Evolutionary conservation across 805 yeast genomes (phyloP), one percentile per base, ranked within the genome.

Genomic region (Saccharomycopsis malanga): DNA sequence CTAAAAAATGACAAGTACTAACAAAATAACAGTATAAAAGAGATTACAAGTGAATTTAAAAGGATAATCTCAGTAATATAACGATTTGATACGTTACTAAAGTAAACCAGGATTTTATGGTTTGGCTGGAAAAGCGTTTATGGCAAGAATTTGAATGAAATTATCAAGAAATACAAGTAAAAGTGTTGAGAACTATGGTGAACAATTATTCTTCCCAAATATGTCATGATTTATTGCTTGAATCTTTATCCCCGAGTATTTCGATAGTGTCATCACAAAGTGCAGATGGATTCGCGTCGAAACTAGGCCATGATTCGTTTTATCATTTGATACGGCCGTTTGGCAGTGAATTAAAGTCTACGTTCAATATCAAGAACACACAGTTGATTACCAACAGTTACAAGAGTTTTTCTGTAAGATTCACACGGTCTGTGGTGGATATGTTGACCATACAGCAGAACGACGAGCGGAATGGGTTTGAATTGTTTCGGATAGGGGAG

Each of bases 311-410:
- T 22, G 45, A 48, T 22, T 36, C 45, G 24, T 48, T 45, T 21
- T 44, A 44, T 17, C 48, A 44, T 4, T 39, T 44, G 37, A 44
- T 44, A 17, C 35, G 48, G 9, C 48, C 43, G 17, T 44, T 36
- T 24, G 48, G 48, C 17, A 10, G 7, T 7, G 18, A 9, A n/a
- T n/a, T 32, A n/a, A 32, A 6, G 6, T 32, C 36, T 12, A n/a
- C 32, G 12, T 48, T 45, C 44, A 50, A 42, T 34, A 45, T 52
- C 24, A 52, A 49, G 34, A 52, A 49, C 34, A 52, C 48, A 4
- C 50, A 50, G 14, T 35, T 49, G 23, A 46, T 52, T 6, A 49
- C 55, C 15, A 40, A 21, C 20, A 49, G 14, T n/a, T 41, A 46
- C 32, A 45, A 27, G n/a, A 14, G 23, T 21, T 52, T 52, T 29